Evolutionary conservation across 768 basidiomycete species (phyloP), one percentile per base, ranked within the genome.

Genomic region (Neoboletus magnificus): DNA sequence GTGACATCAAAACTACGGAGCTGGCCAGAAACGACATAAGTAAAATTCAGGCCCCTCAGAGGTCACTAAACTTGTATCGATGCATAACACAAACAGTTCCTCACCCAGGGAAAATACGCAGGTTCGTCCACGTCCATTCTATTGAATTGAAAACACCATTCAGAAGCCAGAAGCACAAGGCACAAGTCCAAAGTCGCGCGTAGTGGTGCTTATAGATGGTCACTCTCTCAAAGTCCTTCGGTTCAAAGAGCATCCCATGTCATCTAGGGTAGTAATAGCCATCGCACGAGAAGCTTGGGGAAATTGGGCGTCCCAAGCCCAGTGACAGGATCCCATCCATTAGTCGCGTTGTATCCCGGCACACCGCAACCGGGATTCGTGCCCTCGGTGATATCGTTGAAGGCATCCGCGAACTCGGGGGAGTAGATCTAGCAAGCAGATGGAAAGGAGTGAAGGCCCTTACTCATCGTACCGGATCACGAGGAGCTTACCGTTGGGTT

Each of bases 271-370:
- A 66, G 20, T 0, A 4, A 23, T 40, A 78, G 32, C 75, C 76
- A 77, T 52, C 62, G 66, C 35, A 69, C 70, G 16, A 78, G 68
- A 23, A 80, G 62, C 44, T 68, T 55, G 5, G 73, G 71, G 52
- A 79, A 73, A 48, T 74, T 75, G 9, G 78, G 79, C 8, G 76
- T 79, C 2, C 78, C 79, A n/a, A 79, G 59, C 20, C 80, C 81
- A 13, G 76, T 73, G 16, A 77, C 78, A 22, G 79, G 74, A 60
- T 77, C 77, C 77, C 77, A 80, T 29, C 78, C 67, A 4, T 10
- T 5, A 2, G 62, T 53, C 5, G 64, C 55, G 7, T 67, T 69
- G 62, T 68, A 79, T 1, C 77, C 77, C 1, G 46, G 5, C 13
- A 74, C 75, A n/a, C 74, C 73, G 52, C 79, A 80, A 1, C 80